Evolutionary conservation across 805 yeast species (phyloP), one percentile per base, ranked within the genome.

Genomic region (Ogataea parapolymorpha): DNA sequence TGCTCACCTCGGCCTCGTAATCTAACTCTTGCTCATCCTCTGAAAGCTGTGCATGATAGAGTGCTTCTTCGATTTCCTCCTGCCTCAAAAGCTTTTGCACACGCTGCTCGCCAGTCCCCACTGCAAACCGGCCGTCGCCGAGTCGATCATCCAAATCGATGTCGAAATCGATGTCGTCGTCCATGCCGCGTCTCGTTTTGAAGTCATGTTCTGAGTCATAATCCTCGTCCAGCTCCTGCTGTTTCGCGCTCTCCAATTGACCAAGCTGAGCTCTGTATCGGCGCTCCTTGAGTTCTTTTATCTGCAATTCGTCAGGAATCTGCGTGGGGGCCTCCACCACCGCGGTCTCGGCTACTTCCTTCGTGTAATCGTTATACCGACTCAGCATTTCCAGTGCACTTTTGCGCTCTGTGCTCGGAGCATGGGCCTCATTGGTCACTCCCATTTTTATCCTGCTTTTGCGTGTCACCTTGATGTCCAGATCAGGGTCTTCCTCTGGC

Each of bases 31-130:
- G 51, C 15, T 46, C 55, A 9, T 40, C 45, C 5, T 46, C 51
- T 2, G 48, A 41, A n/a, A 48, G 22, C 37, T 56, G 58, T 6
- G 55, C 58, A 12, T 63, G 63, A 26, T 59, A 60, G 5, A 66
- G 32, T 0, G 68, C 64, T 25, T 62, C 65, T 29, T 64, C 62
- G 18, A 66, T 65, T 23, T 61, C 65, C 46, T 56, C 52, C 7
- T 57, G 52, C 5, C 53, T 41, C 27, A 59, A 32, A 32, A 52
- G 43, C 31, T 49, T 42, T 34, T 62, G 67, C 6, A 61, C 32
- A 3, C 44, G 41, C 12, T 40, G 26, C 40, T 65, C 68, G 10
- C 48, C 53, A 8, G 53, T 49, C 0, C 61, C 52, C 13, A 65
- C 39, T 2, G 68, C 59, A 20, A 65, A 43, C 41, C 59, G 42